phyloP scores from a whole-genome alignment of 2,329 filamentous ascomycete genomes.

The Pseudogymnoascus sp. region DNA sequence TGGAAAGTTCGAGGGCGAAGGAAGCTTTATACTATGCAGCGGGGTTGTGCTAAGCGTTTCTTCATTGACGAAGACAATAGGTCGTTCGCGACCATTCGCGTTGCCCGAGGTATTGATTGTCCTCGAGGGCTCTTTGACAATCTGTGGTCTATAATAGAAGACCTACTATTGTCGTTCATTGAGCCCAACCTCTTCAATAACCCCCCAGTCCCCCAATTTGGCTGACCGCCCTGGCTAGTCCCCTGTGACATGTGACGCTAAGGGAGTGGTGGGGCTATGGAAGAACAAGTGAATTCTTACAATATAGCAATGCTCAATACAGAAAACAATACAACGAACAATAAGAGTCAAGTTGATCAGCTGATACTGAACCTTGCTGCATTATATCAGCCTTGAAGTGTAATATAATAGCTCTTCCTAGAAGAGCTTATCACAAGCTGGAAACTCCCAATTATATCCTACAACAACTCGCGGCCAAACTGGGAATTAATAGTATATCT shows the following conservation, averaged over 20 bases:
- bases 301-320: neutral
- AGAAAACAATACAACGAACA: neutral
- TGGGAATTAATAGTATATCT: neutral
- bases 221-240: constrained; percentile 5
- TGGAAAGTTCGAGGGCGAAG: constrained; percentile 1
- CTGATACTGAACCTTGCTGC: neutral
- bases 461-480: neutral
- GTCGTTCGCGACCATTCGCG: neutral
- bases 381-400: neutral
- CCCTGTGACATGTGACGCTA: neutral
- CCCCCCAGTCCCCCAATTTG: neutral
- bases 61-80: neutral
- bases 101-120: neutral
- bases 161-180: neutral
- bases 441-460: neutral
- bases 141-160: neutral
- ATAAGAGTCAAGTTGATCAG: neutral
- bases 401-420: neutral
- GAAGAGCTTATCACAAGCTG: neutral
- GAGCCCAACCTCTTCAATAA: neutral
- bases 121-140: neutral
- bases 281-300: neutral
- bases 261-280: neutral
- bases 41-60: neutral
- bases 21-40: constrained; percentile 1